Base-by-base conservation (phyloP, 495 filamentous ascomycete genomes). In the Trichoderma orchidacearum region DNA sequence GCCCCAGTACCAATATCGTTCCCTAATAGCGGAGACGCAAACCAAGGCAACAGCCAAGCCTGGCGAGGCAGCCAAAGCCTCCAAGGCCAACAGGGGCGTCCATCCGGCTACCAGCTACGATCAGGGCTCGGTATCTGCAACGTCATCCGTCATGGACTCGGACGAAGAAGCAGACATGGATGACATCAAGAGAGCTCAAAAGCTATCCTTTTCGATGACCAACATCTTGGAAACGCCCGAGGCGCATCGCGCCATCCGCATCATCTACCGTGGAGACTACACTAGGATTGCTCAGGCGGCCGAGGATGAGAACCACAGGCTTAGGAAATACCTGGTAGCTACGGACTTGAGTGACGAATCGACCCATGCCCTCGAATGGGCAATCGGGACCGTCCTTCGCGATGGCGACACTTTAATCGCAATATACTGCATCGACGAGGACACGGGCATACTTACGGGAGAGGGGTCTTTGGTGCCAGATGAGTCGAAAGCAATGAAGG, bases 311-410 rank as follows among this genome's bases (percentile, higher is more conserved):
- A 84, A 89, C 23, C 80, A 85, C 15, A 80, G 89, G 11, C 81
- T 88, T 48, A 80, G 93, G 9, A 91, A 89, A 54, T 98, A 96
- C 66, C 72, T 98, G 5, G 88, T 96, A 8, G 90, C 93, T 8
- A 95, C 89, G 0, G 93, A 97, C 68, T 70, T 96, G 30, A 95
- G 88, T 61, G 87, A 90, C 38, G 93, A 98, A 72, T 91, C 91
- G 3, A 86, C 89, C 9, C 90, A 96, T 67, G 93, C 93, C 9
- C 72, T 97, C 28, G 93, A 97, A 66, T 98, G 92, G 91, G 94
- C 90, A 0, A 91, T 98, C 53, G 93, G 93, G 36, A 95, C 89
- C 3, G 86, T 97, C n/a, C 78, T 98, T 7, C 80, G 93, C 45
- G 90, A 96, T 64, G 93, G 93, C 15, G 93, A 98, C 68, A 97